phyloP scores from a whole-genome alignment of 129 eudicot species.

The Gnaphalium uliginosum region DNA sequence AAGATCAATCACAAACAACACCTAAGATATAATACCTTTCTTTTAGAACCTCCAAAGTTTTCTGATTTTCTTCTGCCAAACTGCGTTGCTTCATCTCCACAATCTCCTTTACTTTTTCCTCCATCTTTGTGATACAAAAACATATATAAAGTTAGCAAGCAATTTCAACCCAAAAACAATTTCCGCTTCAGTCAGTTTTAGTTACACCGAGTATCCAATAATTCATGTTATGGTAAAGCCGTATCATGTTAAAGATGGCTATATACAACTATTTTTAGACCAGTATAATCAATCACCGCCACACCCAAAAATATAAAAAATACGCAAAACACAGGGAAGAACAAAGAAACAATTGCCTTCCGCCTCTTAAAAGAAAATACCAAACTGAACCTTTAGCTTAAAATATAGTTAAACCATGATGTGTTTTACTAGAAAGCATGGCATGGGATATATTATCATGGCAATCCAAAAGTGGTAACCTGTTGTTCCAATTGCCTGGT shows the following conservation, averaged over 20 bases:
- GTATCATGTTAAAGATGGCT: neutral
- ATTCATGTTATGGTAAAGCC: neutral
- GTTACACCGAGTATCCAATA: constrained; percentile 4
- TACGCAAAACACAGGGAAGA: neutral
- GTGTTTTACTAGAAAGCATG: neutral
- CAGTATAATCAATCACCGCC: neutral
- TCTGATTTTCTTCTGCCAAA: constrained; percentile 98
- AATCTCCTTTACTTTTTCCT: constrained; percentile 93
- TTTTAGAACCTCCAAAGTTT: constrained; percentile 81
- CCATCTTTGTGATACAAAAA: constrained; percentile 61
- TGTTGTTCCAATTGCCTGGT: constrained; percentile 93
- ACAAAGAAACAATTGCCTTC: neutral
- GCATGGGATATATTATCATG: neutral
- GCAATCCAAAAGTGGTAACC: constrained; percentile 40
- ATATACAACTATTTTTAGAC: neutral
- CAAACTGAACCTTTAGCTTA: neutral
- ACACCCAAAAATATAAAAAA: neutral
- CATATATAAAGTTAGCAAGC: neutral
- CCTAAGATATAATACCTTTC: constrained; percentile 61
- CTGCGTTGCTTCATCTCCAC: constrained; percentile 98
- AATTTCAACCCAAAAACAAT: constrained; percentile 12
- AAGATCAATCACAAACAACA: constrained; percentile 1
- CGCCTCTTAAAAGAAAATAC: neutral
- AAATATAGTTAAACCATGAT: neutral
- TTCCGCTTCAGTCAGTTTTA: neutral